Evolutionary conservation across 176 grass and related monocot genomes (phyloP).

Genomic region (Aegilops longissima): DNA sequence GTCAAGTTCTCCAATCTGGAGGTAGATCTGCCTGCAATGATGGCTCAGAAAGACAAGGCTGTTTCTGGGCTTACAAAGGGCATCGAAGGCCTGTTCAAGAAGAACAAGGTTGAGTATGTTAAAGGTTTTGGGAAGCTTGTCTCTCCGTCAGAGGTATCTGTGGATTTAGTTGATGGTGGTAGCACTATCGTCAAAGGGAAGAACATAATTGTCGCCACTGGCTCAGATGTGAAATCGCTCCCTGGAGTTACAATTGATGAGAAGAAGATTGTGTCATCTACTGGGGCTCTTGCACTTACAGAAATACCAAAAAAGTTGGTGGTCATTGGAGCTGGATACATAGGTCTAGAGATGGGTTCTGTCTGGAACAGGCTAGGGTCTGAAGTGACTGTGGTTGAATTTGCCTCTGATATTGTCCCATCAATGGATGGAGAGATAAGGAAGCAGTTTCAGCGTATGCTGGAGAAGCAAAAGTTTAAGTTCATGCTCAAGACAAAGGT

Average conservation of each 20-base stretch:
- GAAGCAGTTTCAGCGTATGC: constrained; percentile 88
- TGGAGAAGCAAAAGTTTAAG: constrained; percentile 92
- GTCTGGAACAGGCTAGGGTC: constrained; percentile 85
- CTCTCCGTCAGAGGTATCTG: constrained; percentile 72
- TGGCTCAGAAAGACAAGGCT: constrained; percentile 89
- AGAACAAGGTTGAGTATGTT: constrained; percentile 84
- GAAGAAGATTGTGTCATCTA: constrained; percentile 87
- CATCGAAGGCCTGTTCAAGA: constrained; percentile 87
- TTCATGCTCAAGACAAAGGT: constrained; percentile 94
- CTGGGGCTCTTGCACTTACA: constrained; percentile 64
- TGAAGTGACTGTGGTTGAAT: constrained; percentile 81
- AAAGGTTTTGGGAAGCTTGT: constrained; percentile 73
- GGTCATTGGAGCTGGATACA: constrained; percentile 85
- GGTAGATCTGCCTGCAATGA: constrained; percentile 75
- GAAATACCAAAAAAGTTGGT: constrained; percentile 79
- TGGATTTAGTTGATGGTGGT: constrained; percentile 62
- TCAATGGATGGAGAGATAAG: constrained; percentile 88
- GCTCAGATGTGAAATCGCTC: constrained; percentile 84
- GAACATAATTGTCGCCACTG: constrained; percentile 66
- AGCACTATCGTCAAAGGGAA: constrained; percentile 66
- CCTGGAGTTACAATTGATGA: constrained; percentile 84
- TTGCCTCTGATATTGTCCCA: constrained; percentile 82
- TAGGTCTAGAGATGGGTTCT: constrained; percentile 88
- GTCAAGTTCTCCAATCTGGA: constrained; percentile 76
- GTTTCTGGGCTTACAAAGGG: constrained; percentile 75